A percentile compares a stretch with the other conserved stretches of the same genome.
phyloP scores from a whole-genome alignment of 148 eudicot genomes.

The Suaeda aralocaspica region DNA sequence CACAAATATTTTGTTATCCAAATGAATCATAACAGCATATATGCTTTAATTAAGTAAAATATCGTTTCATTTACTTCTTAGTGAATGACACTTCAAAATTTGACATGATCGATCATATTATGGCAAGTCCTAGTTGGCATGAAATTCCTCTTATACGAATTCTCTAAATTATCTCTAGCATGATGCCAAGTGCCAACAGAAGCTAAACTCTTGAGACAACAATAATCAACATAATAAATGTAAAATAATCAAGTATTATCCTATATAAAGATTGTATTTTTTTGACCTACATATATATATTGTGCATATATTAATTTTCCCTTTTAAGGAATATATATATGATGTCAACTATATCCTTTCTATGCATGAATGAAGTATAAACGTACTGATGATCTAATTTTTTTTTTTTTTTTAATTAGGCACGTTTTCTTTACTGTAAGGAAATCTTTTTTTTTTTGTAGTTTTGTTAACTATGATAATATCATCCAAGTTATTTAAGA shows the following conservation, averaged over 20 bases:
- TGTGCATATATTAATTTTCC: not conserved
- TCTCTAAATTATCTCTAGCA: not conserved
- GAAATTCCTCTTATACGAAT: not conserved
- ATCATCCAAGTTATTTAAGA: conserved; percentile 1
- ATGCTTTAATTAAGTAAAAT: not conserved
- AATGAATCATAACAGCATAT: conserved; percentile 13
- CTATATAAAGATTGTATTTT: not conserved
- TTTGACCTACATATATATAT: not conserved
- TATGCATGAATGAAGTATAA: not conserved
- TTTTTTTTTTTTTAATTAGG: too few relatives aligned
- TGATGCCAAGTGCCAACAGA: too few relatives aligned
- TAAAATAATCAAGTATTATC: not conserved
- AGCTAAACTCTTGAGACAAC: not conserved
- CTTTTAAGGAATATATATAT: not conserved
- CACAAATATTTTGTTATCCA: conserved; percentile 5
- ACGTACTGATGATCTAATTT: too few relatives aligned
- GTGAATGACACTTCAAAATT: not conserved
- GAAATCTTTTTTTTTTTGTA: conserved; percentile 14
- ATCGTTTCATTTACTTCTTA: not conserved
- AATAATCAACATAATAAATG: not conserved
- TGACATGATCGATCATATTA: not conserved
- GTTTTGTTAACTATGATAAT: conserved; percentile 29
- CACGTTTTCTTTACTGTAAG: conserved; percentile 4
- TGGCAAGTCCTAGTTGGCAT: conserved; percentile 7
- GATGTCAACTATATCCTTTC: conserved; percentile 10